phyloP scores from a whole-genome alignment of 306 rosid genomes.

The Betula pendula region DNA sequence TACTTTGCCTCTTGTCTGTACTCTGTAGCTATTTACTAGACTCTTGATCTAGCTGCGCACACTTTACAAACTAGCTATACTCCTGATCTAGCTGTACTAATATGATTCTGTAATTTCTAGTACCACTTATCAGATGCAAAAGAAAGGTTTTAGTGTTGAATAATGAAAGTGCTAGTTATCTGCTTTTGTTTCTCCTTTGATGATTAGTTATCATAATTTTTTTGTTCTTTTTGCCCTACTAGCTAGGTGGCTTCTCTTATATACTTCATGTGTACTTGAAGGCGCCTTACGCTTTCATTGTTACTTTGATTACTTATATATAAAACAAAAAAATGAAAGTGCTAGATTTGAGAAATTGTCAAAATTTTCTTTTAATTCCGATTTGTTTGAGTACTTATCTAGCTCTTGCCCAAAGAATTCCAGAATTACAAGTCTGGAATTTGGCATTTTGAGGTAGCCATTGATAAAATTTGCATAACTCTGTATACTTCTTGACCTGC shows the following conservation, averaged over 20 bases:
- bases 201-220: too few species aligned
- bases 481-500: neutral
- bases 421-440: neutral
- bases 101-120: neutral
- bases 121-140: neutral
- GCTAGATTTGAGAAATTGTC: neutral
- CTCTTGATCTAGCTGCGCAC: neutral
- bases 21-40: neutral
- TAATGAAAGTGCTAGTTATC: neutral
- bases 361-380: neutral
- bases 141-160: neutral
- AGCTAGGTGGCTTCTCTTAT: too few species aligned
- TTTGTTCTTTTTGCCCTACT: too few species aligned
- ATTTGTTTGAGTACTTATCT: neutral
- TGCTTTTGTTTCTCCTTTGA: too few species aligned
- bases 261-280: too few species aligned
- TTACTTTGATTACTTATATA: too few species aligned
- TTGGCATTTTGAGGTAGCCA: neutral
- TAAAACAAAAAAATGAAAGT: too few species aligned
- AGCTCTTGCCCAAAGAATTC: neutral
- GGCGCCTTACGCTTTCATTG: too few species aligned
- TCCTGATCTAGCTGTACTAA: neutral
- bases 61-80: neutral
- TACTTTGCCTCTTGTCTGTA: slow-evolving; percentile 14
- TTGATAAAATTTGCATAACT: neutral